These are phyloP conservation scores for Apophysomyces ossiformis DNA, from an alignment of 371 early-diverging fungal species.

Conservation along the genomic window DNA sequence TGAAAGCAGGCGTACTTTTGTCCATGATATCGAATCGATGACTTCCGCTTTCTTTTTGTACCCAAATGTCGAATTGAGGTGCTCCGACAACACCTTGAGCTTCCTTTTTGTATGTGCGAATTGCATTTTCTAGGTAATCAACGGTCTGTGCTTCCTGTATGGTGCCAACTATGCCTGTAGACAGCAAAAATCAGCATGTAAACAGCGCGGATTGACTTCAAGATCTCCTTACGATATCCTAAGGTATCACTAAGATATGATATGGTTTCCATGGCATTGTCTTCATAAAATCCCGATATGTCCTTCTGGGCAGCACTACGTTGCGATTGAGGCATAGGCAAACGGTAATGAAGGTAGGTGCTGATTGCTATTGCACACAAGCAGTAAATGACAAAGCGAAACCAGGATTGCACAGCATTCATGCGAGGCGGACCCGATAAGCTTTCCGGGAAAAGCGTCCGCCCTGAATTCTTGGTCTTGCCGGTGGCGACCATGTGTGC, in stretches of 20 bases:
- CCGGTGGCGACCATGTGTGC: neutral
- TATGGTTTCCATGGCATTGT: constrained; percentile 54
- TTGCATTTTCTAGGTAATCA: constrained; percentile 38
- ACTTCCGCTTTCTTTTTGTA: constrained; percentile 64
- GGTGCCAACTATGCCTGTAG: constrained; percentile 51
- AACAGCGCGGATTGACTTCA: constrained; percentile 18
- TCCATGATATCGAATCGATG: constrained; percentile 80
- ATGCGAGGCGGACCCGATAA: neutral
- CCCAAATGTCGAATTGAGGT: constrained; percentile 66
- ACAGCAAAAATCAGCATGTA: constrained; percentile 23
- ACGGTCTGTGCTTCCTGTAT: constrained; percentile 47
- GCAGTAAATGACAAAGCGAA: constrained; percentile 24
- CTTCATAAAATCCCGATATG: constrained; percentile 57
- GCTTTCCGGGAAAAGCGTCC: neutral
- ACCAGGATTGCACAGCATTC: constrained; percentile 16
- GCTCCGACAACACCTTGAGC: constrained; percentile 40
- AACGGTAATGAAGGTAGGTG: constrained; percentile 41
- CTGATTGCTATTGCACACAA: constrained; percentile 34
- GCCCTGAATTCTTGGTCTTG: neutral
- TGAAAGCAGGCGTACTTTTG: constrained; percentile 46
- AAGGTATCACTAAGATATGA: constrained; percentile 55
- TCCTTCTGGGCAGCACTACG: constrained; percentile 39
- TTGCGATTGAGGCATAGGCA: constrained; percentile 48
- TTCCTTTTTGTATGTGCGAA: constrained; percentile 37
- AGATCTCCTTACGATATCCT: constrained; percentile 54